Conservation (phyloP, 768 basidiomycete species). For the Termitomyces titanicus region DNA sequence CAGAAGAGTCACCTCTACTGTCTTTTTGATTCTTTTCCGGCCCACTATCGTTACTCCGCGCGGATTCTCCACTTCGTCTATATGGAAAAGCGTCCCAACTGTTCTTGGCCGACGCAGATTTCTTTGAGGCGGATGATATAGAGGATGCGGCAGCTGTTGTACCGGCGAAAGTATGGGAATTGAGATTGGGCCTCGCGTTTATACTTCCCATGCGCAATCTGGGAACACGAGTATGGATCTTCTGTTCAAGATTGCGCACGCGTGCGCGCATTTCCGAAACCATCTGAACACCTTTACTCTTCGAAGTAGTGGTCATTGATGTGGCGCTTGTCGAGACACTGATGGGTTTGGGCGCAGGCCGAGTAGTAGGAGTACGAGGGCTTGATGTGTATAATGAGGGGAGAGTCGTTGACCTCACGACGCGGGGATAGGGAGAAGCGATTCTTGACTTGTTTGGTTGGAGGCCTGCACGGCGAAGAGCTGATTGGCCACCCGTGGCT, state of each 20-base stretch:
- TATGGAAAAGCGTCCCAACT: slow-evolving; percentile 40
- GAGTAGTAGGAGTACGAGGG: slow-evolving; percentile 42
- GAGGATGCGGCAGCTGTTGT: slow-evolving; percentile 28
- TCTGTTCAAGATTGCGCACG: slow-evolving; percentile 79
- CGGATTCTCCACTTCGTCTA: slow-evolving; percentile 41
- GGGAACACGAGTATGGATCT: slow-evolving; percentile 84
- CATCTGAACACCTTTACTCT: slow-evolving; percentile 87
- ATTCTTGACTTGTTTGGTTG: slow-evolving; percentile 39
- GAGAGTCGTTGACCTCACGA: slow-evolving; percentile 57
- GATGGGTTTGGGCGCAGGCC: slow-evolving; percentile 34
- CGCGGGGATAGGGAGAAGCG: slow-evolving; percentile 35
- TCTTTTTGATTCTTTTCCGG: slow-evolving; percentile 43
- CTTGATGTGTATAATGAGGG: slow-evolving; percentile 47
- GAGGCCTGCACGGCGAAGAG: slow-evolving; percentile 48
- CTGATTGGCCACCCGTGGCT: slow-evolving; percentile 39
- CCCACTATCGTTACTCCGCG: slow-evolving; percentile 41
- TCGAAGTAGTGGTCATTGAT: slow-evolving; percentile 48
- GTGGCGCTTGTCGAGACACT: slow-evolving; percentile 36
- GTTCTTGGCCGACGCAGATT: slow-evolving; percentile 37
- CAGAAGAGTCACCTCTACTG: slow-evolving; percentile 59
- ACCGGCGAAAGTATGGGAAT: slow-evolving; percentile 29
- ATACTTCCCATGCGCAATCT: slow-evolving; percentile 80
- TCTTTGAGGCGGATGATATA: slow-evolving; percentile 34
- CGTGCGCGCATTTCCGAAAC: slow-evolving; percentile 88
- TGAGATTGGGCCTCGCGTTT: slow-evolving; percentile 47